Conservation (phyloP, 768 basidiomycete genomes). For the Pleurotus djamor region DNA sequence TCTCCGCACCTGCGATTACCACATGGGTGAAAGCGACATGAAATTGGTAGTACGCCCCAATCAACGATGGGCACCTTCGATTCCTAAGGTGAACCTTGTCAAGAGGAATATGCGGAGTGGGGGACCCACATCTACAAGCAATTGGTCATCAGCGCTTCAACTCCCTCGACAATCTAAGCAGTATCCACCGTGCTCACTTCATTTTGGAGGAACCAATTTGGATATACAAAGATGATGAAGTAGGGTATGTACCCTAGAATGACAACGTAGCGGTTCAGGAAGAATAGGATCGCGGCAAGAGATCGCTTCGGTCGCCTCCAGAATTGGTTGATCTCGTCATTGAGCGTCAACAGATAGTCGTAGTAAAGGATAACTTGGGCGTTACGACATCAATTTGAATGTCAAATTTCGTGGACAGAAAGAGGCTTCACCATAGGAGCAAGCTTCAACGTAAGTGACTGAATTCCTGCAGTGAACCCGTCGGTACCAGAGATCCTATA, state of each 20-base stretch:
- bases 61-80: not conserved
- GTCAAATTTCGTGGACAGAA: not conserved
- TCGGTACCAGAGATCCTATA: too few species aligned
- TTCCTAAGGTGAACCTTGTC: too few species aligned
- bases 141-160: too few species aligned
- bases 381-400: not conserved
- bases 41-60: not conserved
- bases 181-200: not conserved
- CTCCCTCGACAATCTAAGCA: too few species aligned
- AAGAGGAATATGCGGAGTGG: not conserved
- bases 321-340: slow-evolving; percentile 36
- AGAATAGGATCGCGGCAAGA: slow-evolving; percentile 33
- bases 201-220: not conserved
- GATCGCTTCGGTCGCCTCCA: slow-evolving; percentile 31
- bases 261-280: slow-evolving; percentile 36
- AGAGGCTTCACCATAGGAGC: not conserved
- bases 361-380: slow-evolving; percentile 33
- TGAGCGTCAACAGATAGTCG: slow-evolving; percentile 44
- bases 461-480: not conserved
- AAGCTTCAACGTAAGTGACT: not conserved
- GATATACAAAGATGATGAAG: not conserved
- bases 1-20: not conserved
- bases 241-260: slow-evolving; percentile 32
- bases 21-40: not conserved
- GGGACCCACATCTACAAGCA: not conserved